Conservation (phyloP, 768 basidiomycete genomes). For the Vishniacozyma victoriae region DNA sequence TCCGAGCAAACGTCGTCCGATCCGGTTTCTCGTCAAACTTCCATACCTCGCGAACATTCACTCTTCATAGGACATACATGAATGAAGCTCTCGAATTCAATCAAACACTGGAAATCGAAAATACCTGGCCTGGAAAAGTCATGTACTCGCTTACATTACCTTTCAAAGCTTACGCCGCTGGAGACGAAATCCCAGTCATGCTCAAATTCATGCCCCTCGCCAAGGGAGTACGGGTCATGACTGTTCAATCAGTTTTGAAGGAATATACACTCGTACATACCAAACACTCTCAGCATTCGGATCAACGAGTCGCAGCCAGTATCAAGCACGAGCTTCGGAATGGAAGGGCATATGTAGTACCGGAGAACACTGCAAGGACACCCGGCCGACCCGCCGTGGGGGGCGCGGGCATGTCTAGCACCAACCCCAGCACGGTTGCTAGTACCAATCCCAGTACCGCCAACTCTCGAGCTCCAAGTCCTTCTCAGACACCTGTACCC, state of each 20-base stretch:
- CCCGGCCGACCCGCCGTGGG: background rate
- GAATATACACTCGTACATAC: constrained; percentile 64
- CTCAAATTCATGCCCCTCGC: constrained; percentile 80
- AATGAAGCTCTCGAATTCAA: constrained; percentile 88
- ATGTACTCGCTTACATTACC: constrained; percentile 88
- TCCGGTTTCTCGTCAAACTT: constrained; percentile 68
- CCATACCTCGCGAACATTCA: constrained; percentile 58
- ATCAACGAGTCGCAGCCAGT: constrained; percentile 58
- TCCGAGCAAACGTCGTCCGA: constrained; percentile 75
- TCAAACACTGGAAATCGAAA: constrained; percentile 82
- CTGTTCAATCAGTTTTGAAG: constrained; percentile 62
- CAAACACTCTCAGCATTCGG: constrained; percentile 57
- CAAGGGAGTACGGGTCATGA: constrained; percentile 73
- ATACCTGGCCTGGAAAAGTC: constrained; percentile 94
- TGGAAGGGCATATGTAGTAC: constrained; percentile 48
- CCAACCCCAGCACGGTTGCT: constrained; percentile 8
- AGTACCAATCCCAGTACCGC: constrained; percentile 11
- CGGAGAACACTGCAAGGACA: constrained; percentile 10
- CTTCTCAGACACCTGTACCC: constrained; percentile 3
- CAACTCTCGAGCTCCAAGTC: constrained; percentile 1
- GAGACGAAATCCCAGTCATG: constrained; percentile 71
- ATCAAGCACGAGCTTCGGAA: constrained; percentile 63
- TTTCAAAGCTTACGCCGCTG: constrained; percentile 91
- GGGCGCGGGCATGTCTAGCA: background rate
- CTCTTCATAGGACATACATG: constrained; percentile 66